Evolutionary conservation across 148 eudicot species (phyloP), one percentile per base, ranked within the genome.

Genomic region (Heliosperma pusillum): DNA sequence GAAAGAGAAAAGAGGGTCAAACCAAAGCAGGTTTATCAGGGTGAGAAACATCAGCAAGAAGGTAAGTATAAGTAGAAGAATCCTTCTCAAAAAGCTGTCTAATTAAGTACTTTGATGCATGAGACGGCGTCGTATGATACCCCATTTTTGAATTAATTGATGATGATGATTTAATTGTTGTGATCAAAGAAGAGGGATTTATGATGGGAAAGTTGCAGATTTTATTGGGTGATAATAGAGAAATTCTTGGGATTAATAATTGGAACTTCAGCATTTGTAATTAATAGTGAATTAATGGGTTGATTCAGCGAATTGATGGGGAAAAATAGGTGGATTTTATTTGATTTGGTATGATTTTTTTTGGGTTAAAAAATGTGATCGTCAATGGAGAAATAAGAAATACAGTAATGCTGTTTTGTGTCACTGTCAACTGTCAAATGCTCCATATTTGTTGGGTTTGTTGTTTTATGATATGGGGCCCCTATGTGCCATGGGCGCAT

Each of bases 21-120:
- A 36, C 98, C 93, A 95, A 71, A 71, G 98, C 96, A 33, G 97
- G 98, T 69, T 87, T 95, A 25, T 86, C 81, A 11, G 96, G 93
- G 76, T 90, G 98, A 77, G 90, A 85, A 62, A 83, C 82, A 86
- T 95, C 98, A 45, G 98, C 98, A 60, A 95, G 92, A 75, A 95
- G 98, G 77, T 95, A 95, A 71, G 98, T 92, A 63, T 85, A 95
- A 53, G 98, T 95, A 15, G 88, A 90, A 13, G 97, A 95, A 1
- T 92, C 98, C 82, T 90, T 90, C 91, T 94, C 98, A 57, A 95
- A 95, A 3, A 95, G 92, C 86, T 95, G 98, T 0, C 97, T 84
- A 74, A 95, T 89, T 70, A 95, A 70, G 57, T 87, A 86, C 83
- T 85, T 90, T 7, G 85, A 78, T 4, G 76, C 42, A 66, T 42